phyloP scores from a whole-genome alignment of 371 early-diverging fungal genomes.

The Chytridium lagenaria region DNA sequence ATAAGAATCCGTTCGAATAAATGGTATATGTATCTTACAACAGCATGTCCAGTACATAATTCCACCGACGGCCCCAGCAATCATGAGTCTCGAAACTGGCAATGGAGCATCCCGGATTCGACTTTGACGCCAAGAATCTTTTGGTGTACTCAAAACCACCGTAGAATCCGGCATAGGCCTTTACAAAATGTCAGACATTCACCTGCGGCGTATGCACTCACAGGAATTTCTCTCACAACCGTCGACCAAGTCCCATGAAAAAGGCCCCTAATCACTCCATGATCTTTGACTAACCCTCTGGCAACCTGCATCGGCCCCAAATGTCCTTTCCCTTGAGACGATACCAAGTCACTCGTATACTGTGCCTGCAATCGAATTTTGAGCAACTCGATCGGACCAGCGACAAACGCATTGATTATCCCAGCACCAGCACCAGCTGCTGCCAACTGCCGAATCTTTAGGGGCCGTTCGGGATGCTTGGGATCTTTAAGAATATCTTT shows the following conservation, averaged over 20 bases:
- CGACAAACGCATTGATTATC: constrained; percentile 71
- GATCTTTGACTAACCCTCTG: constrained; percentile 61
- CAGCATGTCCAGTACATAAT: constrained; percentile 80
- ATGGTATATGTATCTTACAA: constrained; percentile 38
- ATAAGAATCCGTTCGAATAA: neutral
- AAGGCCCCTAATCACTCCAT: constrained; percentile 72
- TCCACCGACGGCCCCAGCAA: constrained; percentile 78
- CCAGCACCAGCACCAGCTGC: constrained; percentile 50
- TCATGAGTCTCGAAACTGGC: constrained; percentile 67
- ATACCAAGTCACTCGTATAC: constrained; percentile 55
- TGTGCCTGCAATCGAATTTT: constrained; percentile 85
- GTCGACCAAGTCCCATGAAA: constrained; percentile 84
- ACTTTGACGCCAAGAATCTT: constrained; percentile 44
- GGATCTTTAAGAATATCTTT: constrained; percentile 17
- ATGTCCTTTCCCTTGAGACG: constrained; percentile 30
- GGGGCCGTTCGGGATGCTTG: constrained; percentile 10
- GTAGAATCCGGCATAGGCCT: constrained; percentile 83
- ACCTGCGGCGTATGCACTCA: neutral
- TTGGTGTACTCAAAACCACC: constrained; percentile 78
- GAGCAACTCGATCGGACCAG: constrained; percentile 82
- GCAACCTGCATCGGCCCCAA: constrained; percentile 75
- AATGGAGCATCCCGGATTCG: constrained; percentile 30
- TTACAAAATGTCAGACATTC: neutral
- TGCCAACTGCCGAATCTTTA: constrained; percentile 22
- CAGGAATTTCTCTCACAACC: constrained; percentile 75